Percentiles rank a stretch among this genome's conserved stretches.
Conservation (phyloP, 805 yeast species). For the Lipomyces spencermartinsiae region DNA sequence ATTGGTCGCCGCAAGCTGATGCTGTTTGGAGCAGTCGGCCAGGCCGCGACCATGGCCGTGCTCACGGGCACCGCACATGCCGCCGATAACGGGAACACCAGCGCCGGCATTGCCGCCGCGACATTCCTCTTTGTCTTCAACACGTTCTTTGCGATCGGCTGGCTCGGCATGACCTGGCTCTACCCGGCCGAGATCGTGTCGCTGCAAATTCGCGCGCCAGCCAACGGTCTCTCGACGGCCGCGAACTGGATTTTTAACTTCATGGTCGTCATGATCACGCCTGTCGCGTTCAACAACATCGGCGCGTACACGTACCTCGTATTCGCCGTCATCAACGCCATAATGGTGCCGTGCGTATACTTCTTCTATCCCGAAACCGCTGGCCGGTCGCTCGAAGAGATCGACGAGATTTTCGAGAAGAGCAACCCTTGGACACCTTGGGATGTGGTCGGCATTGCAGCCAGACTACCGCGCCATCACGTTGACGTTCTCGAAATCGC, state of each 20-base stretch:
- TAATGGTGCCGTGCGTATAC: constrained; percentile 54
- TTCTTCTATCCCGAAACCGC: constrained; percentile 67
- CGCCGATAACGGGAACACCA: constrained; percentile 46
- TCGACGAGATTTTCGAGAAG: constrained; percentile 47
- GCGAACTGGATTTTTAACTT: constrained; percentile 66
- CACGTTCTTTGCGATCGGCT: constrained; percentile 43
- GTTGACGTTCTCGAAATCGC: constrained; percentile 8
- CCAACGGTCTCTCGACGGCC: constrained; percentile 59
- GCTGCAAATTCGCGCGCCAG: constrained; percentile 58
- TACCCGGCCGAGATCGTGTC: constrained; percentile 68
- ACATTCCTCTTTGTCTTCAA: constrained; percentile 37
- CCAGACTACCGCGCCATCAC: constrained; percentile 15
- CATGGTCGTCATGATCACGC: constrained; percentile 61
- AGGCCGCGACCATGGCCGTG: constrained; percentile 36
- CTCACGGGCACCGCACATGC: constrained; percentile 50
- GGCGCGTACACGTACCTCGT: constrained; percentile 63
- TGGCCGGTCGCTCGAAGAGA: constrained; percentile 64
- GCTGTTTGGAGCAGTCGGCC: constrained; percentile 10
- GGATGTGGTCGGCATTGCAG: constrained; percentile 25
- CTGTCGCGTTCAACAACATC: constrained; percentile 57
- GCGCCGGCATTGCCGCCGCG: constrained; percentile 40
- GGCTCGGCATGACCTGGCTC: constrained; percentile 51
- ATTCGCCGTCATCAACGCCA: constrained; percentile 58
- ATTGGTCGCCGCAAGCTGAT: constrained; percentile 52
- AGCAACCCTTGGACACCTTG: constrained; percentile 10